These are phyloP conservation scores for Polyporus tsugae DNA, from an alignment of 1,284 basidiomycete species.

Conservation along the genomic window DNA sequence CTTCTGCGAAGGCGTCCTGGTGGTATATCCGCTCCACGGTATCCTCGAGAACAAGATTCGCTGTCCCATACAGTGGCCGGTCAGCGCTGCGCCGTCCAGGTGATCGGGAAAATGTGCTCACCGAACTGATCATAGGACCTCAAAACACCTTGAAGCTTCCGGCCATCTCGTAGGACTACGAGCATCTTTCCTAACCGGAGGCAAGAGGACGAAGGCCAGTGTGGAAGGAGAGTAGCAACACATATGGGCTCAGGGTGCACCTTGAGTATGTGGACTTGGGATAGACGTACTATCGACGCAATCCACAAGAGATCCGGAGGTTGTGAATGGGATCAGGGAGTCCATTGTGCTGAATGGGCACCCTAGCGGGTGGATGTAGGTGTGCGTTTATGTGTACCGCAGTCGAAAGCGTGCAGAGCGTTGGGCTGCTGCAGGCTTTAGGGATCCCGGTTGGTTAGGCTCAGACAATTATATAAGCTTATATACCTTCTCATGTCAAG, in stretches of 20 bases:
- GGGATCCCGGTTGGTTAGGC: neutral
- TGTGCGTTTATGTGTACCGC: neutral
- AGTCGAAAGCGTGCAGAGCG: neutral
- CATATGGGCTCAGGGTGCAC: conserved; percentile 59
- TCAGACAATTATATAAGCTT: neutral
- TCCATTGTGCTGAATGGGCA: conserved; percentile 66
- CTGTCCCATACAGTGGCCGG: conserved; percentile 52
- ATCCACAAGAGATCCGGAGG: conserved; percentile 95
- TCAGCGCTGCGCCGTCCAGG: conserved; percentile 1
- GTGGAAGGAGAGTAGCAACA: conserved; percentile 37
- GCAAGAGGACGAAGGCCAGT: conserved; percentile 24
- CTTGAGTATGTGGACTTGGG: conserved; percentile 57
- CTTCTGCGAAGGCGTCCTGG: conserved; percentile 82
- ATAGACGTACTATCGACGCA: conserved; percentile 97
- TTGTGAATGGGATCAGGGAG: conserved; percentile 95
- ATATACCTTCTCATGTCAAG: conserved; percentile 36
- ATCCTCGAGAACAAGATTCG: conserved; percentile 93
- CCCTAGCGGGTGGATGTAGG: conserved; percentile 16
- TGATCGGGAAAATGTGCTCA: conserved; percentile 50
- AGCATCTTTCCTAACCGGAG: conserved; percentile 91
- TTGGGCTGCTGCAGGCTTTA: no score
- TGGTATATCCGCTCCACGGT: conserved; percentile 91
- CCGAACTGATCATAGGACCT: conserved; percentile 99
- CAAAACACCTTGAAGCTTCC: conserved; percentile 95
- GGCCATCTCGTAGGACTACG: conserved; percentile 94